Percentiles rank a stretch among this genome's conserved stretches.
These are phyloP conservation scores for Trichoderma atroviride DNA, from an alignment of 2,329 filamentous ascomycete species.

Conservation along the genomic window DNA sequence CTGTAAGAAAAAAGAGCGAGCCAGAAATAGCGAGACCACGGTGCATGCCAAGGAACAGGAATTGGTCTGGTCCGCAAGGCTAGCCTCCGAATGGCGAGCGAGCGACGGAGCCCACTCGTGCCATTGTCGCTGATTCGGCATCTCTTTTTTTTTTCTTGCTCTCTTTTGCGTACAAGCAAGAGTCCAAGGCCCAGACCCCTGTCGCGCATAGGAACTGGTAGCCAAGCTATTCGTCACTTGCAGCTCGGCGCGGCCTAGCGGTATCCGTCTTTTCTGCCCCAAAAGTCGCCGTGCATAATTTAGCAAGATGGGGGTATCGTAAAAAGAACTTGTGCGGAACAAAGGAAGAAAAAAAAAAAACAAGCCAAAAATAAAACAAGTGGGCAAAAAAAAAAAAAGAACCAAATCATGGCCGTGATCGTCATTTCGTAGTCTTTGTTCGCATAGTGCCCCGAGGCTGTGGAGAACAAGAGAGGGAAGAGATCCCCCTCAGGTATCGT, in stretches of 20 bases:
- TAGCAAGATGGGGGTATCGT: background rate
- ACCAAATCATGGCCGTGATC: slow-evolving; percentile 1
- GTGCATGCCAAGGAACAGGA: slow-evolving; percentile 12
- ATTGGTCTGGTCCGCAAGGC: background rate
- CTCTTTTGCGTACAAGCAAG: background rate
- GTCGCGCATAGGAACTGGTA: slow-evolving; percentile 19
- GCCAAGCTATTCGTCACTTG: slow-evolving; percentile 17
- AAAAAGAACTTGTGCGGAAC: background rate
- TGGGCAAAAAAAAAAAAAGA: background rate
- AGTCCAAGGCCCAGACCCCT: slow-evolving; percentile 11
- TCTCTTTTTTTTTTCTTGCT: background rate
- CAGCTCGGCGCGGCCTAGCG: slow-evolving; percentile 4
- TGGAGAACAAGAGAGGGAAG: background rate
- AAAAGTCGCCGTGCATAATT: background rate
- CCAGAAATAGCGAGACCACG: background rate
- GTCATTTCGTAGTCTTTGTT: slow-evolving; percentile 18
- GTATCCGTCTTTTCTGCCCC: slow-evolving; percentile 10
- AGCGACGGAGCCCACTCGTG: slow-evolving; percentile 9
- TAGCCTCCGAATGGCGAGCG: background rate
- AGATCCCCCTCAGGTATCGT: background rate
- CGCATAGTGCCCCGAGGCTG: background rate
- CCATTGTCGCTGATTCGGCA: background rate
- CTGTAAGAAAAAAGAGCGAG: background rate
- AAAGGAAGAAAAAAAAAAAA: background rate
- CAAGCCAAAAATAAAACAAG: background rate